Evolutionary conservation across 257 asterid species (phyloP), one percentile per base, ranked within the genome.

Genomic region (Henckelia pumila): DNA sequence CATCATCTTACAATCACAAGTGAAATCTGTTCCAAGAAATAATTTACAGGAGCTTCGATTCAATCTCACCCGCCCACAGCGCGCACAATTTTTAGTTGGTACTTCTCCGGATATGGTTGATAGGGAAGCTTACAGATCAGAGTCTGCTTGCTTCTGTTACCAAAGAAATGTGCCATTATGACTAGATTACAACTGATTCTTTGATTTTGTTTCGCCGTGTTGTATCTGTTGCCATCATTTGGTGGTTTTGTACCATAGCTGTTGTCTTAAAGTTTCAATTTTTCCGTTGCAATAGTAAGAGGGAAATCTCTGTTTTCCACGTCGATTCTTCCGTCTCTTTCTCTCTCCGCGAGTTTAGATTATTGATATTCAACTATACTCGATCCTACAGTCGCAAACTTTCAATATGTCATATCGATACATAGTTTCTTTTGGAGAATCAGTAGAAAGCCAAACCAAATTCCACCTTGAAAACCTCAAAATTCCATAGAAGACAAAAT

Each of bases 221-320:
- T 66, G 68, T 56, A 25, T 73, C 33, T 59, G 61, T 69, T 75
- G 76, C 75, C 82, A 68, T 76, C 66, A 20, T 73, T 49, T 24
- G 75, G 66, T 83, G 87, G 84, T 79, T 64, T 68, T 83, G 83
- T 84, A 80, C 68, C 76, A 47, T 47, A 47, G 55, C 21, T 47
- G 50, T 40, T 40, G 52, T 40, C 52, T 3, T 14, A 11, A 40
- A 11, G 19, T 40, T 35, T 67, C 58, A 20, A 50, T 64, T 17
- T 71, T 65, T 71, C 67, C 52, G 71, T 59, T 68, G 52, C 66
- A 69, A 59, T 47, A 64, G 65, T 63, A 26, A 33, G 56, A 63
- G 67, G 35, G 19, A 44, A 72, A 40, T 33, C 75, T 20, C 62
- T 32, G 16, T 72, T 67, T 56, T 40, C 64, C 47, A 47, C 55